phyloP scores from a whole-genome alignment of 768 basidiomycete species.

The Hydnum rufescens region DNA sequence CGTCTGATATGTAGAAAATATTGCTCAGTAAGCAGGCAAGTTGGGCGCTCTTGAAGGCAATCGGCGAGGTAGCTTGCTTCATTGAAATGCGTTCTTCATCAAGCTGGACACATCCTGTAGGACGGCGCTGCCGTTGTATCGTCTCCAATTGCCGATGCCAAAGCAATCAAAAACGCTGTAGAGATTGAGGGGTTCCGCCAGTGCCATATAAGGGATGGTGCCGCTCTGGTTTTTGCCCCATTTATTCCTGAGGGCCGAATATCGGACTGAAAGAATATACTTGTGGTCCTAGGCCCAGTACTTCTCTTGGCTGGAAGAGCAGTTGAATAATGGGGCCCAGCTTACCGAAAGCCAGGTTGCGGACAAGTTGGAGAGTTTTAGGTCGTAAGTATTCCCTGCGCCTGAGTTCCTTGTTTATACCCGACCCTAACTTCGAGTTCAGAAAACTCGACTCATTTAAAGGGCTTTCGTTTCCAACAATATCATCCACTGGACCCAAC shows the following conservation, averaged over 20 bases:
- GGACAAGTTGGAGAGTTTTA: constrained; percentile 52
- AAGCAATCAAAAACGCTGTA: constrained; percentile 57
- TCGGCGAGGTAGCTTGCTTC: constrained; percentile 29
- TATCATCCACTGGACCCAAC: constrained; percentile 84
- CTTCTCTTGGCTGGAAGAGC: constrained; percentile 88
- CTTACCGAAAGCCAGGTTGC: constrained; percentile 69
- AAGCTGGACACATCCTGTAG: constrained; percentile 18
- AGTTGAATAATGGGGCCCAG: constrained; percentile 36
- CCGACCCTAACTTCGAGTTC: background rate
- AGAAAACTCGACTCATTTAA: constrained; percentile 65
- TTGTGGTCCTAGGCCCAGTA: constrained; percentile 33
- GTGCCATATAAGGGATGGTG: constrained; percentile 76
- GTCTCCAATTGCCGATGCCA: constrained; percentile 62
- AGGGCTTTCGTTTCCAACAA: constrained; percentile 80
- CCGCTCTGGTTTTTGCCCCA: constrained; percentile 32
- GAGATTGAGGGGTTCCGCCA: constrained; percentile 84
- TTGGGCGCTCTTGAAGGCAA: constrained; percentile 60
- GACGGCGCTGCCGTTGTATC: constrained; percentile 38
- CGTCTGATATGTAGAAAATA: constrained; percentile 30
- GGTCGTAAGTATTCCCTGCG: constrained; percentile 38
- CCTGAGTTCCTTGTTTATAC: background rate
- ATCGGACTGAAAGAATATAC: background rate
- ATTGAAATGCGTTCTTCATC: background rate
- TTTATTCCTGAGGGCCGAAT: too few species aligned
- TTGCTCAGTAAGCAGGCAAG: constrained; percentile 60